Evolutionary conservation across 352 stramenopile genomes (phyloP), one percentile per base, ranked within the genome.

Genomic region (Phytophthora pistaciae): DNA sequence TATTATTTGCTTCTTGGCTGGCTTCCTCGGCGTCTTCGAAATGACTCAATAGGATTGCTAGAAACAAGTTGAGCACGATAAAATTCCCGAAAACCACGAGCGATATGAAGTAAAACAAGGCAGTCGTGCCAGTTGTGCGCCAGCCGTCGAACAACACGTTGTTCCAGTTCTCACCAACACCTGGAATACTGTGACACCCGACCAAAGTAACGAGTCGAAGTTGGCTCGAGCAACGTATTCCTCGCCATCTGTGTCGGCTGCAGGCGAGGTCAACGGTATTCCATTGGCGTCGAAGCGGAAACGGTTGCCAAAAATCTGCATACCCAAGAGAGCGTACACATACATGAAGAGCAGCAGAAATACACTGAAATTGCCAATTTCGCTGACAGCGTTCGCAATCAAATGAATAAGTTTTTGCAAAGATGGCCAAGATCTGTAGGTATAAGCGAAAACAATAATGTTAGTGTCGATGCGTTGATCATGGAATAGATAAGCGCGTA

Each of bases 311-410:
- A 98, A 98, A 25, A 97, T 91, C 64, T 98, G 92, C 88, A 98
- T 97, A 27, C 93, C 92, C 48, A 98, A 79, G 5, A 98, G 74
- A 7, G 90, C 81, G 66, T 97, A 98, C 44, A 98, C 97, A 65
- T 97, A 98, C 68, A 98, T 93, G 70, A 98, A 98, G 11, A 99
- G 83, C 7, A 96, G 63, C n/a, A 99, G 81, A 1, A 99, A 82
- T 29, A 99, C 74, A 11, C 84, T 87, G 66, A 98, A 98, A 75
- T 98, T 98, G 50, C 77, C 80, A 20, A 99, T 82, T 60, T 99
- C 96, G 23, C 91, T 78, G 25, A 98, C 77, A 8, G 95, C 97
- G 55, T 83, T 91, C 55, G 85, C 59, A 29, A 99, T 97, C n/a
- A 93, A 98, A 13, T 72, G 61, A 16, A 99, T 77, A 55, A 99